Evolutionary conservation across 2,329 filamentous ascomycete species (phyloP).

Genomic region (Penicillium olsonii): DNA sequence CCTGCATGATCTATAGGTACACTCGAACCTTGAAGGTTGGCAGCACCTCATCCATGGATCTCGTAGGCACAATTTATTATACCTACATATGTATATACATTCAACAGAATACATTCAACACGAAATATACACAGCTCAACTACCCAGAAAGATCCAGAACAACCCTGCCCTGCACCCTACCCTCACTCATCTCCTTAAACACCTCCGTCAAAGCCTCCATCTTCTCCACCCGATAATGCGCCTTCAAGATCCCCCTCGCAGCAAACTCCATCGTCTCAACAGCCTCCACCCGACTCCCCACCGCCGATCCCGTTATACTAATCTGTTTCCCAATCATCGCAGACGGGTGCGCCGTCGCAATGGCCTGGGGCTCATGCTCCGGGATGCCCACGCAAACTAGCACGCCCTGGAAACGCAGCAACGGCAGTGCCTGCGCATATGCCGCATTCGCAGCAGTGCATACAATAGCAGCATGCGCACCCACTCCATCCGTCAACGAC

Average conservation of each 20-base stretch:
- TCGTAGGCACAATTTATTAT: too few species aligned
- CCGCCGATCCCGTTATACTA: constrained; percentile 51
- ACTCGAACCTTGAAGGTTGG: too few species aligned
- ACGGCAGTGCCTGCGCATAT: constrained; percentile 50
- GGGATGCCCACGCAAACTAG: constrained; percentile 56
- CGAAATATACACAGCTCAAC: neutral
- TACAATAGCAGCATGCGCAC: constrained; percentile 58
- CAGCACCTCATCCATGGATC: too few species aligned
- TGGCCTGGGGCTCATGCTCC: constrained; percentile 46
- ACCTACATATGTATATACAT: neutral
- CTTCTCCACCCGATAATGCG: constrained; percentile 45
- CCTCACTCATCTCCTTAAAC: constrained; percentile 48
- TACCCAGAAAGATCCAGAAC: constrained; percentile 43
- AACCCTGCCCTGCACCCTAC: constrained; percentile 48
- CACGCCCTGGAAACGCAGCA: constrained; percentile 52
- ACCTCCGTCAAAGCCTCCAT: constrained; percentile 50
- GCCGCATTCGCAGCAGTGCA: constrained; percentile 52
- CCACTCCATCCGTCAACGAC: constrained; percentile 53
- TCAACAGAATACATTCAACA: too few species aligned
- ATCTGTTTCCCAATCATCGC: constrained; percentile 44
- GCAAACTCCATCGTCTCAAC: constrained; percentile 51
- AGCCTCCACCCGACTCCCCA: constrained; percentile 54
- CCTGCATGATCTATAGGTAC: too few species aligned
- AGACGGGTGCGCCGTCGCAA: constrained; percentile 47
- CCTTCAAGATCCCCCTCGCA: constrained; percentile 48